Percentiles rank a stretch among this genome's conserved stretches.
phyloP scores from a whole-genome alignment of 495 filamentous ascomycete species.

The Tricharina praecox region DNA sequence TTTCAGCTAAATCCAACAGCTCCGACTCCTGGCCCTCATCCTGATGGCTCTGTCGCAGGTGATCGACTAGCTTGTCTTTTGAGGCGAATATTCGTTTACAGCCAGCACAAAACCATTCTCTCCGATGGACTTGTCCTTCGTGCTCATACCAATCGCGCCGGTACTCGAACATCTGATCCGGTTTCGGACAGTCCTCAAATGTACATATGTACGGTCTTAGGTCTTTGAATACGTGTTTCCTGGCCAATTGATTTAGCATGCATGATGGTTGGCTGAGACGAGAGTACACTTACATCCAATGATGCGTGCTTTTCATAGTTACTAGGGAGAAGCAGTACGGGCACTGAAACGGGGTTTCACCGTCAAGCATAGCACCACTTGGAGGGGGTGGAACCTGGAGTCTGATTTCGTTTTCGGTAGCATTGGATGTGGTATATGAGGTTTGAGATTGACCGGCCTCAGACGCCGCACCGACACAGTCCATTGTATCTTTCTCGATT shows the following conservation, averaged over 20 bases:
- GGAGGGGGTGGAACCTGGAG: background rate
- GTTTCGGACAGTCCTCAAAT: slow-evolving; percentile 6
- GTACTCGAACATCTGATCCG: slow-evolving; percentile 11
- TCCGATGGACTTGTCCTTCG: slow-evolving; percentile 1
- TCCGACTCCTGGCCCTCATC: background rate
- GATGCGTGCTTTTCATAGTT: background rate
- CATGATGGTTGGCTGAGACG: slow-evolving; percentile 1
- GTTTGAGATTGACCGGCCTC: no score
- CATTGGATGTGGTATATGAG: background rate
- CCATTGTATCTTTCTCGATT: no score
- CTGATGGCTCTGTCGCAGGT: background rate
- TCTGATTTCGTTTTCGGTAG: background rate
- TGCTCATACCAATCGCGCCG: slow-evolving; percentile 17
- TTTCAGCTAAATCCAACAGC: slow-evolving; percentile 8
- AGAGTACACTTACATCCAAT: background rate
- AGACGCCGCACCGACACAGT: no score
- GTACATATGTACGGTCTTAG: slow-evolving; percentile 21
- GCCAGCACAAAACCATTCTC: slow-evolving; percentile 3
- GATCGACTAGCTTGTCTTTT: background rate
- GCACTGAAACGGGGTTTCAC: background rate
- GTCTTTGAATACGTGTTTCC: slow-evolving; percentile 14
- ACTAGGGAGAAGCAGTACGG: background rate
- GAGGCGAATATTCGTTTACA: background rate
- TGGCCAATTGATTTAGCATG: no score
- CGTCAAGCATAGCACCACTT: background rate